Evolutionary conservation across 345 rosid genomes (phyloP).

Genomic region (Camelina neglecta): DNA sequence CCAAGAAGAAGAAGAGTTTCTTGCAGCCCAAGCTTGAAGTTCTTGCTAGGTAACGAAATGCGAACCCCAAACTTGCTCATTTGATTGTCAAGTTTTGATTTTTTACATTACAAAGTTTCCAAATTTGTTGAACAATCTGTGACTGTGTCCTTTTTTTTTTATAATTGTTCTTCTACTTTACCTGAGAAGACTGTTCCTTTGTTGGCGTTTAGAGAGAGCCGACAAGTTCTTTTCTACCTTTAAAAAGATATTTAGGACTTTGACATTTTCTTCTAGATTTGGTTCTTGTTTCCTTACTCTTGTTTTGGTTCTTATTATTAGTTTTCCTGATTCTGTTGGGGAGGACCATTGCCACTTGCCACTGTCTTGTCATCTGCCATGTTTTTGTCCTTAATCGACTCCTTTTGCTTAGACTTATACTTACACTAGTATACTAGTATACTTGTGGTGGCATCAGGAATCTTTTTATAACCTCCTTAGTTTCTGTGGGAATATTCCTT

Average conservation of each 20-base stretch:
- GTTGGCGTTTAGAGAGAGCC: slow-evolving; percentile 26
- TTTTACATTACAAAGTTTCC: slow-evolving; percentile 12
- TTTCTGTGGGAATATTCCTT: slow-evolving; percentile 43
- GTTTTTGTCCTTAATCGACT: slow-evolving; percentile 35
- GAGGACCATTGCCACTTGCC: slow-evolving; percentile 43
- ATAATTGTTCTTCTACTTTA: not conserved
- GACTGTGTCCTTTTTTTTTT: not conserved
- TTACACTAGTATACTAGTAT: slow-evolving; percentile 23
- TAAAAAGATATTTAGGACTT: slow-evolving; percentile 34
- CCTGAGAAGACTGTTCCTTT: slow-evolving; percentile 25
- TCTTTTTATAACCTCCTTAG: slow-evolving; percentile 20
- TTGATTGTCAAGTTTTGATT: slow-evolving; percentile 20
- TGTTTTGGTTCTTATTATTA: slow-evolving; percentile 28
- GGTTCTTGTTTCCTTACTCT: slow-evolving; percentile 35
- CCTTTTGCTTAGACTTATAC: slow-evolving; percentile 15
- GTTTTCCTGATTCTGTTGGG: slow-evolving; percentile 19
- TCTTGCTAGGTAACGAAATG: slow-evolving; percentile 58
- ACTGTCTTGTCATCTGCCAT: slow-evolving; percentile 32
- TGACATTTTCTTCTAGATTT: slow-evolving; percentile 43
- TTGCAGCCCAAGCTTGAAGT: slow-evolving; percentile 83
- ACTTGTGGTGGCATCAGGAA: slow-evolving; percentile 41
- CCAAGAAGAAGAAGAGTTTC: slow-evolving; percentile 91
- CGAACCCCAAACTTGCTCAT: not conserved
- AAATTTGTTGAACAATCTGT: slow-evolving; percentile 7
- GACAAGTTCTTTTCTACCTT: slow-evolving; percentile 35